phyloP scores from a whole-genome alignment of 2,329 filamentous ascomycete species.

The Aspergillus hortae region DNA sequence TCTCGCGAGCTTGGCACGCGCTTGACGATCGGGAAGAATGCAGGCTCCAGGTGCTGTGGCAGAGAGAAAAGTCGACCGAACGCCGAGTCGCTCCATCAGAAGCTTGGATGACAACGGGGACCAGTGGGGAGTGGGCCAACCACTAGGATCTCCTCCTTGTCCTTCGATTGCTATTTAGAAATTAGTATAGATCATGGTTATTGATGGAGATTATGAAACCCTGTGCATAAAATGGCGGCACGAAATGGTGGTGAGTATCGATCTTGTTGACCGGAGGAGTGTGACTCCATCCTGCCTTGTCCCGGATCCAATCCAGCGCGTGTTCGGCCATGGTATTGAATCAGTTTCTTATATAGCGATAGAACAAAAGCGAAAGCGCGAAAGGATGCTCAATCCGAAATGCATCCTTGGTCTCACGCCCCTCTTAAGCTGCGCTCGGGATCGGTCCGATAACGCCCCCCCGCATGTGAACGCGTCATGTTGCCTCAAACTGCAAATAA shows the following conservation, averaged over 20 bases:
- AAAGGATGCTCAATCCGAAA: neutral
- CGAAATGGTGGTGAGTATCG: constrained; percentile 23
- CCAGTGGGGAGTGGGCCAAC: constrained; percentile 20
- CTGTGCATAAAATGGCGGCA: constrained; percentile 21
- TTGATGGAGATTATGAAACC: constrained; percentile 7
- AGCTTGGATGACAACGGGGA: constrained; percentile 11
- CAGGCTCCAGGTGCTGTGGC: constrained; percentile 12
- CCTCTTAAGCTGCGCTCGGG: neutral
- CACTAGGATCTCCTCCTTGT: constrained; percentile 19
- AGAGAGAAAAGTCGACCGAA: constrained; percentile 7
- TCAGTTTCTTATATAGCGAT: neutral
- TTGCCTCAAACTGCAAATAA: neutral
- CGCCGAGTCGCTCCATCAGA: constrained; percentile 16
- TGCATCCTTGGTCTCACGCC: neutral
- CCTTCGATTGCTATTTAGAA: constrained; percentile 13
- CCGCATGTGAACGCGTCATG: neutral
- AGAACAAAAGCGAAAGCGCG: neutral
- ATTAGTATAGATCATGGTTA: neutral
- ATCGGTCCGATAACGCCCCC: neutral
- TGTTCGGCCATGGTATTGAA: constrained; percentile 8
- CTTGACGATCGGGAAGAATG: constrained; percentile 1
- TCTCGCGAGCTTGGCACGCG: neutral
- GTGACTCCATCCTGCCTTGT: constrained; percentile 16
- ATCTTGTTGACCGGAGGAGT: constrained; percentile 19
- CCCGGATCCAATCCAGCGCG: constrained; percentile 15